Base-by-base conservation (phyloP, 148 eudicot genomes). In the Polygonum maritimum region DNA sequence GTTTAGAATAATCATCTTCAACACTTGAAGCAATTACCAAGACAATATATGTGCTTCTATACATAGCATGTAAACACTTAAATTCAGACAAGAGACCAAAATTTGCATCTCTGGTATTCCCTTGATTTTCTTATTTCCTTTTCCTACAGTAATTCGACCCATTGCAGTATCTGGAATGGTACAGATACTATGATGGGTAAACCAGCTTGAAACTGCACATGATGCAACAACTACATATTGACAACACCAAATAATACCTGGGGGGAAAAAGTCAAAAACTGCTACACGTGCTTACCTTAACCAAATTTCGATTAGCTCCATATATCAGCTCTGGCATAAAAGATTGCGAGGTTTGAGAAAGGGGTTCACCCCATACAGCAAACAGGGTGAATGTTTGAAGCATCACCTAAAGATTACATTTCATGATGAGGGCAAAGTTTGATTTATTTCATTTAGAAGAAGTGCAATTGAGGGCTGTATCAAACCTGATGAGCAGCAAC, bases 401-500 rank as follows among this genome's bases (percentile, higher is more conserved):
- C 90, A 95, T 82, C 76, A 95, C 97, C 98, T 95, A 87, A 8
- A 80, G 7, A 36, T 65, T 22, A 65, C 8, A n/a, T 41, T 19
- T 44, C 33, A 21, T 41, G 52, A 21, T 72, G 49, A 71, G 48
- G 38, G 51, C 65, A 60, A 60, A 21, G 67, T 60, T 21, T 55
- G 6, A 36, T 65, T 65, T n/a, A 65, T 14, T 41, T 67, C 21
- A 36, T 35, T 67, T 36, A 15, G 44, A 19, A 65, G 10, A 65
- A 35, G 18, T 9, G 71, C 35, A 65, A 58, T 13, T 5, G 44
- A 65, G 39, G 69, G n/a, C 19, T 65, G 58, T 48, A 21, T 78
- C 83, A 41, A 73, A 92, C 99, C 97, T 95, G 99, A 82, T 95
- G 97, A 81, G 98, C 99, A 77, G 99, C 97, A 77, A 91, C 85